phyloP scores from a whole-genome alignment of 768 basidiomycete species.

The Lactifluus subvellereus region DNA sequence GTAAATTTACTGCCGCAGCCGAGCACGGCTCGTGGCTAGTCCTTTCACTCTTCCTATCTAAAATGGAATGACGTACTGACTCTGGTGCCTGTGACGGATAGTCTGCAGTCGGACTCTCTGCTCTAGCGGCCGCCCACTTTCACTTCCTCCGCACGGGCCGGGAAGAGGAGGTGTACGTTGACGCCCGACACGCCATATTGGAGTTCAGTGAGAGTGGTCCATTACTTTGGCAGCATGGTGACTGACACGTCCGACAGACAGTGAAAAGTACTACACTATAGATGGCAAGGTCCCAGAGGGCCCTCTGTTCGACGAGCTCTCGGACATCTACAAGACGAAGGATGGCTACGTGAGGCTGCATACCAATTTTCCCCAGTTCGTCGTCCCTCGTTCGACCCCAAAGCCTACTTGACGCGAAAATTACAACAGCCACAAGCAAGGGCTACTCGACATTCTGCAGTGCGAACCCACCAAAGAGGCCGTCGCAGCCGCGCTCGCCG shows the following conservation, averaged over 20 bases:
- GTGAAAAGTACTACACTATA: constrained; percentile 46
- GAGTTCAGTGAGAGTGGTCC: constrained; percentile 39
- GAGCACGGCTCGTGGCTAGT: not conserved
- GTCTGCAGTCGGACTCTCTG: constrained; percentile 47
- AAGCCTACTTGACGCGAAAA: not conserved
- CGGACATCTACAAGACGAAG: constrained; percentile 50
- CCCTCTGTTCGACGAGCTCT: constrained; percentile 43
- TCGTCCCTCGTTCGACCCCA: not conserved
- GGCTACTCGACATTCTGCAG: constrained; percentile 21
- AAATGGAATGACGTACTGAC: not conserved
- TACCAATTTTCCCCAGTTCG: constrained; percentile 60
- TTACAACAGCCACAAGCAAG: constrained; percentile 31
- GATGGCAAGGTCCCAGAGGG: constrained; percentile 33
- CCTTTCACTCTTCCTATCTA: not conserved
- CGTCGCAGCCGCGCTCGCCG: constrained; percentile 11
- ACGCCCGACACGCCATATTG: constrained; percentile 51
- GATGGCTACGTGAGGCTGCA: constrained; percentile 51
- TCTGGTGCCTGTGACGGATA: constrained; percentile 21
- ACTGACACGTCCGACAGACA: constrained; percentile 32
- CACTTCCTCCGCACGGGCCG: constrained; percentile 42
- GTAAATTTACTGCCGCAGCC: not conserved
- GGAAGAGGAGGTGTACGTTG: constrained; percentile 44
- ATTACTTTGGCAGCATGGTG: not conserved
- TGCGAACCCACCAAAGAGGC: constrained; percentile 18
- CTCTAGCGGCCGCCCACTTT: constrained; percentile 47